Conservation (phyloP, 495 filamentous ascomycete genomes). For the Pseudoneurospora amorphoporcata region DNA sequence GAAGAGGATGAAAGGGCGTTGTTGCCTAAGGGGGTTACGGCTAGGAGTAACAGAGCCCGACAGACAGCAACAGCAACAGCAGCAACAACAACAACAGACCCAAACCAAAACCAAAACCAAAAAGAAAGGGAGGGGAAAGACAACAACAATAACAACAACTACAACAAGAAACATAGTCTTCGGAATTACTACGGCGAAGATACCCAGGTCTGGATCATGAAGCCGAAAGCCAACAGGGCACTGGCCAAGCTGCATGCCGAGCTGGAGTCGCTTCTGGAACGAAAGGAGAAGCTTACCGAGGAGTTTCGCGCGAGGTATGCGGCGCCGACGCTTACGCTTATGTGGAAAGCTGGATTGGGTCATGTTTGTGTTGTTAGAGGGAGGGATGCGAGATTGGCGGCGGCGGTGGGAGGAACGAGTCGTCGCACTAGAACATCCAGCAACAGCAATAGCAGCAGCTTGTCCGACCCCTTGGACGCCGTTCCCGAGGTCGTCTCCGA, state of each 20-base stretch:
- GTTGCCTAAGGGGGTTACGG: conserved; percentile 28
- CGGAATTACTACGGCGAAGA: conserved; percentile 41
- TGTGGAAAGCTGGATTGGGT: conserved; percentile 73
- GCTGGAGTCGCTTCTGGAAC: conserved; percentile 44
- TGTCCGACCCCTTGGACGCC: neutral
- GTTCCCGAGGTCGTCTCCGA: neutral
- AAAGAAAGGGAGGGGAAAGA: conserved; percentile 7
- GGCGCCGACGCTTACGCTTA: conserved; percentile 57
- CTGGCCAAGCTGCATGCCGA: conserved; percentile 57
- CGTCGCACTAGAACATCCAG: neutral
- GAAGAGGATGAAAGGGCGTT: conserved; percentile 24
- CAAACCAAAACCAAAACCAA: conserved; percentile 21
- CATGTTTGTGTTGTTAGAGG: conserved; percentile 89
- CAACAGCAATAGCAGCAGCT: neutral
- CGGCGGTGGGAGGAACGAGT: neutral
- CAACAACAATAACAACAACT: neutral
- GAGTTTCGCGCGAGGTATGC: conserved; percentile 41
- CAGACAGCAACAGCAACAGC: conserved; percentile 13
- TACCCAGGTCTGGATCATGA: conserved; percentile 79
- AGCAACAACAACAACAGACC: conserved; percentile 29
- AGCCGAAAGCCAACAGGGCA: conserved; percentile 53
- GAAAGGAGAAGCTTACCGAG: conserved; percentile 50
- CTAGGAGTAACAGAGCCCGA: conserved; percentile 10
- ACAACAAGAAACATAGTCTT: conserved; percentile 20
- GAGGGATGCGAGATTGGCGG: conserved; percentile 45